Base-by-base conservation (phyloP, 306 rosid species). In the Astragalus membranaceus region DNA sequence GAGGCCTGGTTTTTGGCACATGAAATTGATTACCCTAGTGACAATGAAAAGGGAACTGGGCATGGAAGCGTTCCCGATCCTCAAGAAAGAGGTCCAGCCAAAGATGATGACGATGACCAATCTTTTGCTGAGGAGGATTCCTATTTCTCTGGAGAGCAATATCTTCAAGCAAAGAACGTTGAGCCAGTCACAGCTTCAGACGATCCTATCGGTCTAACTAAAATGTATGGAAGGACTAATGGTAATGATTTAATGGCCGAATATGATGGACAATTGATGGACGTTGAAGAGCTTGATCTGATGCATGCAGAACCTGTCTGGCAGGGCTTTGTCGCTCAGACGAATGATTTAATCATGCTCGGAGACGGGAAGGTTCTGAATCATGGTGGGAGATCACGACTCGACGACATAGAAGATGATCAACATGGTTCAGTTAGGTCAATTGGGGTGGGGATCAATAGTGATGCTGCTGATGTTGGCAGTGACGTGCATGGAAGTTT, bases 1-100 rank as follows among this genome's bases (percentile, higher is more conserved):
- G 99, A 95, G 86, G 82, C 97, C 64, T 95, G 99, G 99, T 95
- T 95, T 79, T 74, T 95, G 81, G 99, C 96, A n/a, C 99, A 95
- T 54, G 99, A 95, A 82, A 86, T 95, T 49, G 99, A 95, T 81
- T 95, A 95, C 82, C 99, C 97, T 43, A 95, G 99, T 73, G 99
- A 95, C 78, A 95, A 95, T 67, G 97, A 95, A 70, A 95, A 95
- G 77, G 97, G 92, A 43, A 85, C 95, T 10, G 95, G 86, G 72
- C 92, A 86, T 82, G 95, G 92, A 72, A 91, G 88, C 72, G 91
- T 83, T 70, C 95, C 91, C 39, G 97, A 95, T 85, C 84, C 76
- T 15, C 97, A 83, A 66, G 96, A 86, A 70, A 86, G 88, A 81
- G 85, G 84, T 68, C 85, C 87, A 26, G 73, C 85, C 78, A 91